Base-by-base conservation (phyloP, 805 yeast genomes). In the Lipomyces japonicus region DNA sequence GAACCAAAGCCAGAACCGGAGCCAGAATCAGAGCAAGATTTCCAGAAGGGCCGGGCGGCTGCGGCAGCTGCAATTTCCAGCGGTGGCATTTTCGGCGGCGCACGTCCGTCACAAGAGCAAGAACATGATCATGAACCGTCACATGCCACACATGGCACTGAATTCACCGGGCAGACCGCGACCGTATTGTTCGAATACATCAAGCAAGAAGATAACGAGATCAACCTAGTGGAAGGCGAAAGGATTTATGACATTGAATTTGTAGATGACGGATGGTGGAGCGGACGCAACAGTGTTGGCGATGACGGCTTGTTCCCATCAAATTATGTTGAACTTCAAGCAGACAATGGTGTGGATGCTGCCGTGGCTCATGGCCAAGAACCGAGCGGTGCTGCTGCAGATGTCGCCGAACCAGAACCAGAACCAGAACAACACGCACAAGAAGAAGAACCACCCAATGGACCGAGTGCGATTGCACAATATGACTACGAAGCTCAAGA, bases 401-500 rank as follows among this genome's bases (percentile, higher is more conserved):
- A 10, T 26, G 44, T 44, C 12, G 25, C 35, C 7, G 41, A 42
- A 26, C 24, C 24, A 18, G 42, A 36, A n/a, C 41, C 18, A 34
- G 49, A 32, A 37, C 46, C 4, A 45, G 45, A 32, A 37, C 48
- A 35, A 19, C 37, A 46, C 9, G 50, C 46, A 21, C 28, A 42
- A 21, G 50, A 57, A 19, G 37, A 52, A 2, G 52, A 37, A 30
- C 49, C 46, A 52, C 54, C 51, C 56, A 61, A 40, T n/a, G 70
- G 69, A 4, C 69, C 68, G 21, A 63, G 75, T 37, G 93, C 90
- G 2, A 69, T 74, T 42, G 90, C 91, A 2, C 81, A 79, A 51
- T 86, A 76, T 65, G 86, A 82, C 61, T 90, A 91, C 66, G 95
- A 84, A 44, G 96, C 95, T 28, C 83, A 83, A 24, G 98, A 93